Evolutionary conservation across 495 filamentous ascomycete genomes (phyloP).

Genomic region (Chaetomidium leptoderma): DNA sequence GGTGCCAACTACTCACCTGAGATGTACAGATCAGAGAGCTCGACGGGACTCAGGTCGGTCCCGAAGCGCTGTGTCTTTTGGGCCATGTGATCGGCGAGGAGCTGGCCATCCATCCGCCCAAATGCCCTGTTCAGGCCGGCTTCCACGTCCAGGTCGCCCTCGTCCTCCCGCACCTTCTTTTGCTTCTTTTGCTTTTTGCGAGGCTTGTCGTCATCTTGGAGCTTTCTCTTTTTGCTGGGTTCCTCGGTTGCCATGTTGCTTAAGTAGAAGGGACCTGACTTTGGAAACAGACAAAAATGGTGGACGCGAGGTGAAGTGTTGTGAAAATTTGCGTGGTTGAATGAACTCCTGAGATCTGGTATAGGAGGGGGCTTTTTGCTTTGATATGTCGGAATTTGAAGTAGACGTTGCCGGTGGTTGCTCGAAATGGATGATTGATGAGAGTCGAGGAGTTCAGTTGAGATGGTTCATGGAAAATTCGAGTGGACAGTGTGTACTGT

Average conservation of each 20-base stretch:
- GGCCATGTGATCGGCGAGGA: constrained; percentile 84
- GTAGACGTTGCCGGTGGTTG: no score
- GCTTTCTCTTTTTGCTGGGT: constrained; percentile 38
- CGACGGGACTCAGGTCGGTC: constrained; percentile 71
- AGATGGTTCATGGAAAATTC: no score
- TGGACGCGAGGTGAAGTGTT: no score
- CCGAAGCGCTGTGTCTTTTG: constrained; percentile 73
- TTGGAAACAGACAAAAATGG: no score
- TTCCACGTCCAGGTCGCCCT: constrained; percentile 59
- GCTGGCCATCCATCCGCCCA: constrained; percentile 69
- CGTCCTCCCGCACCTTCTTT: constrained; percentile 51
- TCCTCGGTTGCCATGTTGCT: constrained; percentile 18
- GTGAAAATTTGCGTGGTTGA: no score
- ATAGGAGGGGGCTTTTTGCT: no score
- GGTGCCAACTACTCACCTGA: constrained; percentile 71
- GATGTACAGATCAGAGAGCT: constrained; percentile 76
- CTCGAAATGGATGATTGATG: no score
- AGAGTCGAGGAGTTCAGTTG: no score
- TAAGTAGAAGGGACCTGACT: no score
- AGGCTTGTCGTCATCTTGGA: constrained; percentile 32
- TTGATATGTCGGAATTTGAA: no score
- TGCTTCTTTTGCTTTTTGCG: constrained; percentile 47
- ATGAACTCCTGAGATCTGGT: no score
- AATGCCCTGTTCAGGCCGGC: constrained; percentile 77
- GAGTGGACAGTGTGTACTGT: no score